Conservation (phyloP, 176 grass and related monocot genomes). For the Hyparrhenia diplandra region DNA sequence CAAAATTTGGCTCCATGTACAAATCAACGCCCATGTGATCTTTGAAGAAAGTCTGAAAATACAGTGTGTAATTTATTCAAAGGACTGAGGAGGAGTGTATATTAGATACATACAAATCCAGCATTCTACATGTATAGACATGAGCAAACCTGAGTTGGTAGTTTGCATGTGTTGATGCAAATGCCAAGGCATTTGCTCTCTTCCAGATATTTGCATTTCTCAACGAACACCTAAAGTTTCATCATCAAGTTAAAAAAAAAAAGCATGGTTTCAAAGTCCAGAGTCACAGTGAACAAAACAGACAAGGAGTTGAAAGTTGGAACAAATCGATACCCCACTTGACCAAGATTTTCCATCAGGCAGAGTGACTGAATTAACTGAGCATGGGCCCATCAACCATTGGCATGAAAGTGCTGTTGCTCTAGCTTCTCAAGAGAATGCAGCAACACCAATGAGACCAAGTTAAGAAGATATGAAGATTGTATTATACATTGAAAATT, state of each 20-base stretch:
- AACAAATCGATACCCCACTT: constrained; percentile 66
- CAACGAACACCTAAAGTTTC: constrained; percentile 60
- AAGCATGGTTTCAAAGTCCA: neutral
- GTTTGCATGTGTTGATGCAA: constrained; percentile 92
- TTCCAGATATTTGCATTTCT: constrained; percentile 86
- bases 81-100: neutral
- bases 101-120: neutral
- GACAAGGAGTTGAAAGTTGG: neutral
- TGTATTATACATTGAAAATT: neutral
- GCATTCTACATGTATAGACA: neutral
- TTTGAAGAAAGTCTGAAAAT: constrained; percentile 78
- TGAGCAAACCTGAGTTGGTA: constrained; percentile 74
- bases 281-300: neutral
- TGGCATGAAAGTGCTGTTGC: constrained; percentile 78
- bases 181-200: constrained; percentile 93
- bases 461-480: neutral
- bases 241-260: neutral
- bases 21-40: constrained; percentile 82
- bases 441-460: neutral
- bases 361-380: constrained; percentile 69
- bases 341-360: constrained; percentile 54
- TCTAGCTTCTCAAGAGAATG: constrained; percentile 53
- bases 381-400: constrained; percentile 89
- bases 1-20: constrained; percentile 93
- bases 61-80: neutral